A percentile compares a stretch with the other conserved stretches of the same genome.
Evolutionary conservation across 805 yeast genomes (phyloP).

Genomic region (Ogataea nakhonphanomensis): DNA sequence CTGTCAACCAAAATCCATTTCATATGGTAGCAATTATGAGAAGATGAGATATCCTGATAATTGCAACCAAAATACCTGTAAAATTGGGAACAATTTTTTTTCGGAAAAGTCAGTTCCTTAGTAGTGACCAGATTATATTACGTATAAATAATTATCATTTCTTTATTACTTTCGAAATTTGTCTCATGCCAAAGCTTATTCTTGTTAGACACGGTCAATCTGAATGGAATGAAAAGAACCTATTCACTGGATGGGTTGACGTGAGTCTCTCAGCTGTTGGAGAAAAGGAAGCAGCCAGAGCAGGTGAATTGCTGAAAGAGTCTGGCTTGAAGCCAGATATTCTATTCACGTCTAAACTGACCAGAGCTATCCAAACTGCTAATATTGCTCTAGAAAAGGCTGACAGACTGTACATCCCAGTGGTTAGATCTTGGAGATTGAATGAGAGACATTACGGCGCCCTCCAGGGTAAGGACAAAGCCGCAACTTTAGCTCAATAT

Average conservation of each 20-base stretch:
- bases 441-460: conserved; percentile 99
- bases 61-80: conserved; percentile 3
- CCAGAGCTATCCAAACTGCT: conserved; percentile 97
- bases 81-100: conserved; percentile 6
- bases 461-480: conserved; percentile 97
- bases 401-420: conserved; percentile 88
- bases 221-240: conserved; percentile 97
- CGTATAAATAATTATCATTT: conserved; percentile 4
- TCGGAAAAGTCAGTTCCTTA: conserved; percentile 18
- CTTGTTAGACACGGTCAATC: conserved; percentile 99
- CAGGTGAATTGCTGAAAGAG: conserved; percentile 89
- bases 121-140: conserved; percentile 11
- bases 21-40: too few species aligned
- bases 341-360: conserved; percentile 83
- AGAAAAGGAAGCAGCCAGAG: conserved; percentile 85
- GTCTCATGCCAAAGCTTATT: conserved; percentile 55
- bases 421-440: conserved; percentile 94
- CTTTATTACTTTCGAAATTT: neutral
- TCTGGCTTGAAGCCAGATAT: conserved; percentile 82
- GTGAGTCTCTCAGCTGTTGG: conserved; percentile 82
- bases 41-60: too few species aligned
- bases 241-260: conserved; percentile 99
- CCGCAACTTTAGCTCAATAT: conserved; percentile 80
- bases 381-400: conserved; percentile 87
- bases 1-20: too few species aligned